A percentile compares a stretch with the other conserved stretches of the same genome.
These are phyloP conservation scores for Tolypocladium album DNA, from an alignment of 2,329 filamentous ascomycete species.

Conservation along the genomic window DNA sequence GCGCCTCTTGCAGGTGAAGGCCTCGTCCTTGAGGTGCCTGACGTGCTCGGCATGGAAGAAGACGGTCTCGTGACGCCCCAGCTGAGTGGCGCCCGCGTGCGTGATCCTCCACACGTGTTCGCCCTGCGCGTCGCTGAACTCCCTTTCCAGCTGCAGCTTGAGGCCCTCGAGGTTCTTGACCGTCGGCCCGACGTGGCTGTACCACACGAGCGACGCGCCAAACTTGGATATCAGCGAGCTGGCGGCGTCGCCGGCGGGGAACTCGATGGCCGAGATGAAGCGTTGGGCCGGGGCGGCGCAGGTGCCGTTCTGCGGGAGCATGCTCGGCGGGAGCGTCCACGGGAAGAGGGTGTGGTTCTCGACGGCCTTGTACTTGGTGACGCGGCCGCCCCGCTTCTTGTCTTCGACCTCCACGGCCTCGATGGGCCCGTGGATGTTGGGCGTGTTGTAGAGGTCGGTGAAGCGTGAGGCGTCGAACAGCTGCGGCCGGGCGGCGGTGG, in stretches of 20 bases:
- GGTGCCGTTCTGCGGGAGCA: slow-evolving; percentile 68
- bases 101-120: slow-evolving; percentile 58
- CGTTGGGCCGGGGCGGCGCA: slow-evolving; percentile 63
- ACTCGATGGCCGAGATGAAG: slow-evolving; percentile 58
- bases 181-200: slow-evolving; percentile 28
- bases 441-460: slow-evolving; percentile 69
- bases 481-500: slow-evolving; percentile 67
- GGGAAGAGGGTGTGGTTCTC: slow-evolving; percentile 82
- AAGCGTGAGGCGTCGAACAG: slow-evolving; percentile 84
- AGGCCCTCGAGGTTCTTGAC: slow-evolving; percentile 44
- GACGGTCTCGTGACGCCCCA: slow-evolving; percentile 82
- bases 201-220: slow-evolving; percentile 22
- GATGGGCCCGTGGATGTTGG: slow-evolving; percentile 44
- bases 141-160: slow-evolving; percentile 56
- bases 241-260: slow-evolving; percentile 35
- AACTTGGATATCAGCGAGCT: slow-evolving; percentile 20
- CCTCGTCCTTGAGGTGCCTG: slow-evolving; percentile 67
- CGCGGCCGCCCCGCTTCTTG: slow-evolving; percentile 29
- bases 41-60: slow-evolving; percentile 69
- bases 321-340: slow-evolving; percentile 73
- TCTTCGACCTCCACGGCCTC: slow-evolving; percentile 31
- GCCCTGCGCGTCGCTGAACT: slow-evolving; percentile 31
- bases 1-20: slow-evolving; percentile 72
- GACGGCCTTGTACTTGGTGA: slow-evolving; percentile 34
- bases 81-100: slow-evolving; percentile 66